Conservation (phyloP, 2,329 filamentous ascomycete genomes). For the Fusarium tjaetaba region DNA sequence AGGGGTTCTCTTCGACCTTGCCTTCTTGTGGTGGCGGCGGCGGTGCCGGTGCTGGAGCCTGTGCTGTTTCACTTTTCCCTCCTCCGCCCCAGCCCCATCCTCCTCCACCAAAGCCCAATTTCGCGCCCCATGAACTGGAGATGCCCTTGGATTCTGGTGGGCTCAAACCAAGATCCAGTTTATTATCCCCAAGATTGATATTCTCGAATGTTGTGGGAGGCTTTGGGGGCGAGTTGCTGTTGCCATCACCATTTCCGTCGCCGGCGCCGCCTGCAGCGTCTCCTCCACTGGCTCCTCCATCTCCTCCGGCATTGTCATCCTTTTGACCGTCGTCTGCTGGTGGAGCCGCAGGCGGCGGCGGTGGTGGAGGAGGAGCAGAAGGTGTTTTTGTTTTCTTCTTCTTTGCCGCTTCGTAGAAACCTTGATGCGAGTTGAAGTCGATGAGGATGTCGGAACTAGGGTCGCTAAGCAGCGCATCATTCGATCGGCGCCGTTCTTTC, state of each 20-base stretch:
- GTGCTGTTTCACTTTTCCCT: slow-evolving; percentile 39
- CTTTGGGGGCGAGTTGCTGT: slow-evolving; percentile 54
- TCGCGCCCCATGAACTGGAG: slow-evolving; percentile 69
- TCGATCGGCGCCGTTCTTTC: slow-evolving; percentile 35
- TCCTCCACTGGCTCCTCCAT: slow-evolving; percentile 44
- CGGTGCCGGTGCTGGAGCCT: slow-evolving; percentile 52
- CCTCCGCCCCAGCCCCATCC: slow-evolving; percentile 48
- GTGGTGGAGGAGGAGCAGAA: slow-evolving; percentile 41
- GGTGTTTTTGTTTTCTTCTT: slow-evolving; percentile 60
- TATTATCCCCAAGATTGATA: slow-evolving; percentile 72
- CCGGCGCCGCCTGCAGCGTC: slow-evolving; percentile 47
- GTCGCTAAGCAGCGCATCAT: slow-evolving; percentile 56
- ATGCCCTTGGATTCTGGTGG: slow-evolving; percentile 55
- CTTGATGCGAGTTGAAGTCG: slow-evolving; percentile 66
- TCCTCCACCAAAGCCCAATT: slow-evolving; percentile 58
- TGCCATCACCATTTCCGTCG: slow-evolving; percentile 45
- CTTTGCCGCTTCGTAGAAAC: slow-evolving; percentile 63
- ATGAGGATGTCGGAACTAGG: slow-evolving; percentile 58
- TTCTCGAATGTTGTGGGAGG: slow-evolving; percentile 57
- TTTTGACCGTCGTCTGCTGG: slow-evolving; percentile 39
- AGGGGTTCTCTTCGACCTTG: slow-evolving; percentile 54
- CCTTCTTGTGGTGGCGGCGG: slow-evolving; percentile 18
- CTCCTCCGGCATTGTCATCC: slow-evolving; percentile 45
- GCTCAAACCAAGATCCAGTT: slow-evolving; percentile 65
- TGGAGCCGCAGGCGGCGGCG: slow-evolving; percentile 29